These are phyloP conservation scores for Penicillium robsamsonii DNA, from an alignment of 495 filamentous ascomycete species.

Conservation along the genomic window DNA sequence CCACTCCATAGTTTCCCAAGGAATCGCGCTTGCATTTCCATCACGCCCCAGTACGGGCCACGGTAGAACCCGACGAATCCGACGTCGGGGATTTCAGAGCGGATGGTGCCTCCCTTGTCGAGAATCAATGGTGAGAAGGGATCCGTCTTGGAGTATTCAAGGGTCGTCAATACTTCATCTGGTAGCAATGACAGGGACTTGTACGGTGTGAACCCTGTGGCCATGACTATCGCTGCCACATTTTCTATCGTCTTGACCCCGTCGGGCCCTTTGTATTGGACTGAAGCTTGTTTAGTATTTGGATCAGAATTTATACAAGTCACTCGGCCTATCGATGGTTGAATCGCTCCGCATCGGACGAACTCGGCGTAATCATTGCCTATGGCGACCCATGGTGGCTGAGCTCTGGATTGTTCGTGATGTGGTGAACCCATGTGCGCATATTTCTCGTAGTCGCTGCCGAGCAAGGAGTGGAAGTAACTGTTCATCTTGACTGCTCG, in stretches of 20 bases:
- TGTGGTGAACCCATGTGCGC: conserved; percentile 17
- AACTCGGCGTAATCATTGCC: conserved; percentile 70
- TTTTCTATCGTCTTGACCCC: conserved; percentile 43
- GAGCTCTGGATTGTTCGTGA: conserved; percentile 25
- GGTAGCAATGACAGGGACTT: conserved; percentile 61
- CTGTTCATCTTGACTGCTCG: conserved; percentile 50
- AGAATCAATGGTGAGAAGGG: conserved; percentile 66
- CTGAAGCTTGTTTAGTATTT: conserved; percentile 24
- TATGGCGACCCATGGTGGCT: conserved; percentile 64
- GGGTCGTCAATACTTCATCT: conserved; percentile 46
- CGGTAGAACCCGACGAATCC: conserved; percentile 87
- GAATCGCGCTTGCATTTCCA: conserved; percentile 82
- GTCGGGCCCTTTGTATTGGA: conserved; percentile 34
- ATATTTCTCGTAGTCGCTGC: conserved; percentile 55
- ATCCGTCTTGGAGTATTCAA: conserved; percentile 55
- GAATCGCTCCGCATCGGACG: conserved; percentile 63
- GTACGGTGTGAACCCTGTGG: conserved; percentile 71
- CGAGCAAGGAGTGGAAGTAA: conserved; percentile 55
- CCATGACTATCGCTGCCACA: conserved; percentile 66
- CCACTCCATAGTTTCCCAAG: conserved; percentile 47
- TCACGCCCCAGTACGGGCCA: conserved; percentile 80
- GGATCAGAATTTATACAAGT: conserved; percentile 22
- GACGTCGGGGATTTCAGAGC: conserved; percentile 57
- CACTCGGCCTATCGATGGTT: conserved; percentile 34
- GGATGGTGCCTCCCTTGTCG: conserved; percentile 62